A percentile compares a stretch with the other conserved stretches of the same genome.
Conservation (phyloP, 2,329 filamentous ascomycete genomes). For the Dissoconium aciculare region DNA sequence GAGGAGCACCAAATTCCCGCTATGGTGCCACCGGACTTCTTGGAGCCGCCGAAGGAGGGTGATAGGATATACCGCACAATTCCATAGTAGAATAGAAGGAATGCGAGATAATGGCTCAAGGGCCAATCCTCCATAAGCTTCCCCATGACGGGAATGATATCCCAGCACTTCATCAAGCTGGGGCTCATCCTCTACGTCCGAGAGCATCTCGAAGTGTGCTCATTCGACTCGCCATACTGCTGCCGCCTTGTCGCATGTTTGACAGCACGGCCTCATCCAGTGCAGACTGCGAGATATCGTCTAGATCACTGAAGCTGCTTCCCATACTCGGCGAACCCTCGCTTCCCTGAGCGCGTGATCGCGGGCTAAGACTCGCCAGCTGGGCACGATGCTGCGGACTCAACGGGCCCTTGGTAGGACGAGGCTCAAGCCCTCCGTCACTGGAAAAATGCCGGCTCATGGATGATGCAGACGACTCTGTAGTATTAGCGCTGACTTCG, state of each 20-base stretch:
- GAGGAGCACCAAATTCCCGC: constrained; percentile 37
- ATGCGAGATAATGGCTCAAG: too few relatives aligned
- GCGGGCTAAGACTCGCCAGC: constrained; percentile 40
- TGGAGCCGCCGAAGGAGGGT: constrained; percentile 27
- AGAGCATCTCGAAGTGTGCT: constrained; percentile 34
- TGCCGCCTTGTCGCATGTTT: constrained; percentile 41
- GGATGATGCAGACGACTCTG: constrained; percentile 10
- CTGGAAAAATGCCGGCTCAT: constrained; percentile 9
- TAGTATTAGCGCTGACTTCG: constrained; percentile 7
- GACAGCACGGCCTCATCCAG: constrained; percentile 64
- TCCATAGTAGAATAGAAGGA: too few relatives aligned
- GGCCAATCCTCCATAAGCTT: too few relatives aligned
- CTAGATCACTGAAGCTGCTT: constrained; percentile 74
- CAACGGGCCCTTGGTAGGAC: constrained; percentile 18
- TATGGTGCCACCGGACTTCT: constrained; percentile 28
- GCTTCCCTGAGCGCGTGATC: constrained; percentile 45
- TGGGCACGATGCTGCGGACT: constrained; percentile 45
- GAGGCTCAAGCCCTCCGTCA: constrained; percentile 6
- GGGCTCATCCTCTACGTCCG: constrained; percentile 6
- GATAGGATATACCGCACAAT: constrained; percentile 16
- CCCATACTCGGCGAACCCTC: constrained; percentile 68
- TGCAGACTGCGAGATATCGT: constrained; percentile 70
- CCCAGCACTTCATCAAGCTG: not conserved
- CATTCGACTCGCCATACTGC: constrained; percentile 36
- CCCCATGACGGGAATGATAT: too few relatives aligned